These are phyloP conservation scores for Botrytis galanthina DNA, from an alignment of 2,329 filamentous ascomycete species.

Conservation along the genomic window DNA sequence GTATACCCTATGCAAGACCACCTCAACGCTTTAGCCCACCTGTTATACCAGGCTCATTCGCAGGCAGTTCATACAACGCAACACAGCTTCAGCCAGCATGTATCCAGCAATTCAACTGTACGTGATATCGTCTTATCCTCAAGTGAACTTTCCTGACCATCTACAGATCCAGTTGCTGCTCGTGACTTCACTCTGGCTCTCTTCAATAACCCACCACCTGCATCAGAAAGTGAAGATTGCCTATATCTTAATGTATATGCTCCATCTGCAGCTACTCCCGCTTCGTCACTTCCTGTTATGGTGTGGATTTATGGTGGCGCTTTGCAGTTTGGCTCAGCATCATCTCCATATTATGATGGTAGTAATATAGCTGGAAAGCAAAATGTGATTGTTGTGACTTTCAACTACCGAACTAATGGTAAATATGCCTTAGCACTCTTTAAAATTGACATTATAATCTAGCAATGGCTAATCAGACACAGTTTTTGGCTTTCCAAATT, in stretches of 20 bases:
- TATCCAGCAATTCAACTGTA: constrained; percentile 17
- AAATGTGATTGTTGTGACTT: constrained; percentile 26
- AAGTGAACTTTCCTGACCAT: not conserved
- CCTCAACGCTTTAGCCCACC: constrained; percentile 70
- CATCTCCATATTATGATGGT: constrained; percentile 24
- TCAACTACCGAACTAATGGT: constrained; percentile 25
- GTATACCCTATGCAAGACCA: constrained; percentile 72
- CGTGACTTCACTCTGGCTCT: not conserved
- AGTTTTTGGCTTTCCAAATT: constrained; percentile 19
- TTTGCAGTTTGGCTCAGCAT: constrained; percentile 22
- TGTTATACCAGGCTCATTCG: not conserved
- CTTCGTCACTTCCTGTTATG: constrained; percentile 50
- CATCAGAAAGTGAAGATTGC: constrained; percentile 55
- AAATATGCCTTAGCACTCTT: not conserved
- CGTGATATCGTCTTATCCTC: too few relatives aligned
- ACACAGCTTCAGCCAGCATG: constrained; percentile 9
- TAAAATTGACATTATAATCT: not conserved
- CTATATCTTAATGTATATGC: constrained; percentile 59
- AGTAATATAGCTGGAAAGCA: constrained; percentile 23
- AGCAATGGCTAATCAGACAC: not conserved
- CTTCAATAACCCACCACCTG: constrained; percentile 14
- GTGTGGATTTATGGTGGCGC: constrained; percentile 70
- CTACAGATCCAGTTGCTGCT: constrained; percentile 3
- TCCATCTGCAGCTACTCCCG: constrained; percentile 39
- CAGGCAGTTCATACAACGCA: constrained; percentile 8